Conservation (phyloP, 768 basidiomycete genomes). For the Mycena rebaudengoi region DNA sequence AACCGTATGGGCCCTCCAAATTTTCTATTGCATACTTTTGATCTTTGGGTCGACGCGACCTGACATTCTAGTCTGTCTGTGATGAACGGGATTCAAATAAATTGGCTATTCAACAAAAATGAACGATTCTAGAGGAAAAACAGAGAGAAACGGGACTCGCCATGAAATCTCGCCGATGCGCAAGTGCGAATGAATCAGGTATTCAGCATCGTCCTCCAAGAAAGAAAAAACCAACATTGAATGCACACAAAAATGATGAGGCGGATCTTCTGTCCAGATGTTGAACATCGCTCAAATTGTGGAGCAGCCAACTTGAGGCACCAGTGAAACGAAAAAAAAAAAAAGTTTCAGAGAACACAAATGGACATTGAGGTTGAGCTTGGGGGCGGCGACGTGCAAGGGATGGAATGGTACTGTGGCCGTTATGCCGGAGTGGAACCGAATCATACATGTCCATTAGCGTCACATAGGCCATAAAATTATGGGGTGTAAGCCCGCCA, state of each 20-base stretch:
- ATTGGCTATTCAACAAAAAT: not conserved
- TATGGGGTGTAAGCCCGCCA: too few species aligned
- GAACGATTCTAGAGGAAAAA: slow-evolving; percentile 1
- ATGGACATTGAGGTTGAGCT: too few species aligned
- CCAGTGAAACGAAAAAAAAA: not conserved
- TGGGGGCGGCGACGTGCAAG: too few species aligned
- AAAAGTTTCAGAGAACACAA: too few species aligned
- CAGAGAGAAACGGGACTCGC: not conserved
- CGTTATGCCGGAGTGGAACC: too few species aligned
- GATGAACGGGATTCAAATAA: not conserved
- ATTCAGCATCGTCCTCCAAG: not conserved
- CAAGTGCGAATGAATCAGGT: not conserved
- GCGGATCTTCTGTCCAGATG: not conserved
- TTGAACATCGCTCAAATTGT: not conserved
- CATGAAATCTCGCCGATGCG: not conserved
- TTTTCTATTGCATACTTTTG: not conserved
- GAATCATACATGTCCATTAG: too few species aligned
- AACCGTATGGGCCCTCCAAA: not conserved
- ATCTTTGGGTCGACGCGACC: not conserved
- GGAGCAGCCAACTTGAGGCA: not conserved
- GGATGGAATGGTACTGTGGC: too few species aligned
- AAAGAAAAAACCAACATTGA: not conserved
- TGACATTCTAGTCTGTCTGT: too few species aligned
- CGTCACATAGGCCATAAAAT: too few species aligned
- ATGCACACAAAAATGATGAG: not conserved